A percentile compares a stretch with the other conserved stretches of the same genome.
phyloP scores from a whole-genome alignment of 306 rosid species.

The Begonia masoniana region DNA sequence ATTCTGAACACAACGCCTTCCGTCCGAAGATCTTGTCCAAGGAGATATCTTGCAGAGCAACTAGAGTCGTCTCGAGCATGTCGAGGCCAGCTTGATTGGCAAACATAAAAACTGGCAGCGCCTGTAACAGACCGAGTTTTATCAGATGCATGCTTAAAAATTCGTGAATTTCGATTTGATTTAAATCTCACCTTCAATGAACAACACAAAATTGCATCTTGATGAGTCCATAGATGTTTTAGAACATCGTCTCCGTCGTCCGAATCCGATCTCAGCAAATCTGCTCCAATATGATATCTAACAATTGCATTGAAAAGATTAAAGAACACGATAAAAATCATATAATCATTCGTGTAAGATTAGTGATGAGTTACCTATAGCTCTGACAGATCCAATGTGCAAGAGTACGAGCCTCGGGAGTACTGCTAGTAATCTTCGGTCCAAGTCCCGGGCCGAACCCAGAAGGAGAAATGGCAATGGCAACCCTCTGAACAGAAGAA shows the following conservation, averaged over 20 bases:
- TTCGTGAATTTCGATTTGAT: not conserved
- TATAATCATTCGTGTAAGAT: not conserved
- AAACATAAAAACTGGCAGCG: conserved; percentile 69
- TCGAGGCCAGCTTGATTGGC: conserved; percentile 96
- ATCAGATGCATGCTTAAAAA: not conserved
- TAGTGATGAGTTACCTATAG: conserved; percentile 30
- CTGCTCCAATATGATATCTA: conserved; percentile 59
- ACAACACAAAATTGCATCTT: conserved; percentile 85
- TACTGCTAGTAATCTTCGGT: conserved; percentile 52
- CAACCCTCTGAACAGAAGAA: conserved; percentile 92
- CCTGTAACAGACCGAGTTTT: conserved; percentile 23
- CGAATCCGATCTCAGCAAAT: conserved; percentile 50
- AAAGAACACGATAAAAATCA: not conserved
- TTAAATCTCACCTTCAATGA: conserved; percentile 42
- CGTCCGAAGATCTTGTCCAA: conserved; percentile 84
- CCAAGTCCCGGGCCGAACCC: conserved; percentile 47
- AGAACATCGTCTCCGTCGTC: conserved; percentile 44
- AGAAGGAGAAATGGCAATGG: conserved; percentile 80
- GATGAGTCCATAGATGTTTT: conserved; percentile 81
- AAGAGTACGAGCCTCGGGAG: conserved; percentile 78
- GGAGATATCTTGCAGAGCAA: conserved; percentile 87
- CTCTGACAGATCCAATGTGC: conserved; percentile 89
- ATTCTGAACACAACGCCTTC: conserved; percentile 57
- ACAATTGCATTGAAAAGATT: not conserved
- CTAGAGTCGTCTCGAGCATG: conserved; percentile 86